Evolutionary conservation across 768 basidiomycete species (phyloP).

Genomic region (Lactarius tabidus): DNA sequence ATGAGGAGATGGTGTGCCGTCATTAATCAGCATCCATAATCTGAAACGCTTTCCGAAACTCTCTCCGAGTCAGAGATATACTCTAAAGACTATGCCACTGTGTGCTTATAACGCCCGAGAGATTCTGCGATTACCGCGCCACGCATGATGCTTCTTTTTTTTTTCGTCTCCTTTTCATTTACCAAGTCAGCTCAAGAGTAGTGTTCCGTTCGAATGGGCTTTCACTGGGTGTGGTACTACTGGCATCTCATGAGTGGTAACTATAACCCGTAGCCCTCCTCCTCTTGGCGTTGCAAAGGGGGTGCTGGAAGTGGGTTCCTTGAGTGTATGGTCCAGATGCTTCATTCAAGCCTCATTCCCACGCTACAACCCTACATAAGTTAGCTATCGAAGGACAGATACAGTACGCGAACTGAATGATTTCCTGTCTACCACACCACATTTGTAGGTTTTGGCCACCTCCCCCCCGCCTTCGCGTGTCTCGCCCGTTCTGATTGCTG

Average conservation of each 20-base stretch:
- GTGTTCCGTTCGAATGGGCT: background rate
- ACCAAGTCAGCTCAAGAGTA: background rate
- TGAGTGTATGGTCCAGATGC: background rate
- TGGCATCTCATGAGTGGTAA: background rate
- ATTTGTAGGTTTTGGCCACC: background rate
- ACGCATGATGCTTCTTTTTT: background rate
- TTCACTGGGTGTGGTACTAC: background rate
- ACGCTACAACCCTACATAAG: constrained; percentile 6
- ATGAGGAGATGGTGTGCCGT: background rate
- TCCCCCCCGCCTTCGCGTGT: background rate
- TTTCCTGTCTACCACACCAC: background rate
- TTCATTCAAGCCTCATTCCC: background rate
- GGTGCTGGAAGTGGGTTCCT: background rate
- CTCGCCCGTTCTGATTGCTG: constrained; percentile 1
- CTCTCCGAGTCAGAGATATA: background rate
- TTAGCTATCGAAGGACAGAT: background rate
- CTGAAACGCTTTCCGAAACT: background rate
- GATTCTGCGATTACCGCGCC: background rate
- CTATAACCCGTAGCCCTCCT: background rate
- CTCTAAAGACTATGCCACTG: background rate
- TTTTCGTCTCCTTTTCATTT: background rate
- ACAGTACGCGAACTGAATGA: background rate
- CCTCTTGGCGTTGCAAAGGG: background rate
- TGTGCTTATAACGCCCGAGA: background rate
- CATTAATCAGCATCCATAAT: background rate